Base-by-base conservation (phyloP, 2,329 filamentous ascomycete genomes). In the Fusarium tuaranense region DNA sequence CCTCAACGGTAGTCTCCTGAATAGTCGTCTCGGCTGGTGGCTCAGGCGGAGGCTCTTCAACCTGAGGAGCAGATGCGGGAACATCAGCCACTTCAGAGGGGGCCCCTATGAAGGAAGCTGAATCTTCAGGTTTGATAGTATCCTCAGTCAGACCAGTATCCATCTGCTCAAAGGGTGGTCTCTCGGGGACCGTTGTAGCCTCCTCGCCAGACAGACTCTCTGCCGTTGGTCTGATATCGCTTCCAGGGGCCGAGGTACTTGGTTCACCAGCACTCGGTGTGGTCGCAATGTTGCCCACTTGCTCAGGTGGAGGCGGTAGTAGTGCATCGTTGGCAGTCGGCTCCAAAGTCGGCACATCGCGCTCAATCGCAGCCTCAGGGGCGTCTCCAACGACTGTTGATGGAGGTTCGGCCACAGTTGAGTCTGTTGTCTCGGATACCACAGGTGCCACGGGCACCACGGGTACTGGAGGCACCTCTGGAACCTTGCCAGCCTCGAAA, bases 231-330 rank as follows among this genome's bases (percentile, higher is more conserved):
- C 80, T 81, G 7, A 78, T 72, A 20, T 76, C 79, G 13, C 66
- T 69, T 20, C 81, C 79, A 8, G 76, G 75, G 0, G 63, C 73
- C 38, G 78, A 79, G 12, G 76, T 73, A 1, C 64, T 63, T 8
- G 71, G 69, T 4, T 80, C 78, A 4, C 82, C 81, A 18, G 78
- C 72, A 61, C 78, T 80, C 5, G 83, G 82, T 1, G 77, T 77
- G 7, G 81, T 81, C 13, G 80, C 76, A 63, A 85, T 84, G 18
- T 85, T 85, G 32, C 83, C 83, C 12, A 85, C 83, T 69, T 85
- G 81, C 27, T 84, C 83, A 0, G 80, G 82, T 1, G 83, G 83
- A 9, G 83, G 83, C 12, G 82, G 83, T 1, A 84, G 69, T 16
- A 84, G 63, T 7, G 81, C 63, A 1, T 78, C 78, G 10, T 32